Evolutionary conservation across 1,139 yeast genomes (phyloP).

Genomic region (Candida sp.): DNA sequence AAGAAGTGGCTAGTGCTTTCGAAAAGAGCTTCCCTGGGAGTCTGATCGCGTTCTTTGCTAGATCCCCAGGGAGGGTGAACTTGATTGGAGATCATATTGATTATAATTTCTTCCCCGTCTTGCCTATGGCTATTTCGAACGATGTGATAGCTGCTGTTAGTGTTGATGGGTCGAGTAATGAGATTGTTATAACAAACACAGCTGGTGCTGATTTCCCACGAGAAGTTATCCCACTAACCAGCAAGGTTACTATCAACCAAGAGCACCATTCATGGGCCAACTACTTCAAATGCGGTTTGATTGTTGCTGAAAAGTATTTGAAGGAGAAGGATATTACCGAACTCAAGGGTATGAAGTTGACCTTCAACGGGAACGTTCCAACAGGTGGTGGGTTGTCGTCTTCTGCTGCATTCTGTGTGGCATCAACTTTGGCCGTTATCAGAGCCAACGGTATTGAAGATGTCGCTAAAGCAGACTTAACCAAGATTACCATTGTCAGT

Average conservation of each 20-base stretch:
- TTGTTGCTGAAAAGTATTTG: conserved; percentile 61
- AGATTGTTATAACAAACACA: conserved; percentile 47
- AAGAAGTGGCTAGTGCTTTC: conserved; percentile 23
- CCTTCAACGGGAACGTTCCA: conserved; percentile 71
- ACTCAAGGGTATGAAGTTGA: conserved; percentile 53
- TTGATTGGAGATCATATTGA: conserved; percentile 80
- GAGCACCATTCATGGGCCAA: conserved; percentile 61
- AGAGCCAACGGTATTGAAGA: conserved; percentile 52
- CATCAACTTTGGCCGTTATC: conserved; percentile 64
- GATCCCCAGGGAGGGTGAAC: conserved; percentile 80
- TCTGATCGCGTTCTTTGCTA: conserved; percentile 49
- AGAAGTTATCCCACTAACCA: conserved; percentile 37
- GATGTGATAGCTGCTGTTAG: conserved; percentile 62
- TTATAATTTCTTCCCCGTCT: conserved; percentile 67
- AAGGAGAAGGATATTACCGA: conserved; percentile 28
- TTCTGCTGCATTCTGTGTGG: conserved; percentile 75
- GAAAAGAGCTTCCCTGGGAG: conserved; percentile 21
- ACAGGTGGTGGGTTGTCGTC: conserved; percentile 77
- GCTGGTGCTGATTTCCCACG: conserved; percentile 30
- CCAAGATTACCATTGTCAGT: conserved; percentile 65
- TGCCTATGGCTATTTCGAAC: conserved; percentile 78
- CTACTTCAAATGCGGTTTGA: conserved; percentile 69
- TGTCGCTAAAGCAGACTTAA: conserved; percentile 56
- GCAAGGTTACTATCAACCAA: conserved; percentile 45
- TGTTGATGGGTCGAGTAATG: conserved; percentile 22